Percentiles rank a stretch among this genome's conserved stretches.
These are phyloP conservation scores for Arthrobotrys sphaeroides DNA, from an alignment of 2,329 filamentous ascomycete genomes.

Conservation along the genomic window DNA sequence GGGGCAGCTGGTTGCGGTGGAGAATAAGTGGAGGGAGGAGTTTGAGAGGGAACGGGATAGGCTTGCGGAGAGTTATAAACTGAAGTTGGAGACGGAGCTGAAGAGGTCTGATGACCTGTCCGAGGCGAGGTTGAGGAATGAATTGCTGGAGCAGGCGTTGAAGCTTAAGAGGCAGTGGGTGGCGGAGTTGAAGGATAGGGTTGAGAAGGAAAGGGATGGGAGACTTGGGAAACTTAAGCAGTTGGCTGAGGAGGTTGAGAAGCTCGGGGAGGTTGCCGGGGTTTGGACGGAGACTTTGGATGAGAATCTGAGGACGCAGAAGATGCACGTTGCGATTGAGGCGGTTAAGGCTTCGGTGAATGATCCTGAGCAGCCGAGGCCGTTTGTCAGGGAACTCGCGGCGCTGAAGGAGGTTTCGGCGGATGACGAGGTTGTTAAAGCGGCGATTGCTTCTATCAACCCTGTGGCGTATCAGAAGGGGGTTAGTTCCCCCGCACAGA, in stretches of 20 bases:
- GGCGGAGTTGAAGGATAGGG: constrained; percentile 77
- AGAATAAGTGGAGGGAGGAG: constrained; percentile 83
- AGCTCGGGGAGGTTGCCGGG: constrained; percentile 85
- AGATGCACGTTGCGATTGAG: constrained; percentile 94
- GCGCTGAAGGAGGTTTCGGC: constrained; percentile 91
- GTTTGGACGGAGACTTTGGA: constrained; percentile 94
- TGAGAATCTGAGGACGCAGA: constrained; percentile 89
- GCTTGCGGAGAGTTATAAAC: constrained; percentile 79
- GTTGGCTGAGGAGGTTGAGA: constrained; percentile 78
- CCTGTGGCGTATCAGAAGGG: constrained; percentile 92
- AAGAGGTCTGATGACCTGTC: constrained; percentile 81
- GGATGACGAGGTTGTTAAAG: constrained; percentile 85
- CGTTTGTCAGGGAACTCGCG: constrained; percentile 91
- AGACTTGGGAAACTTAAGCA: constrained; percentile 86
- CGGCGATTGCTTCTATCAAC: constrained; percentile 96
- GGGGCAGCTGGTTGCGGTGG: constrained; percentile 80
- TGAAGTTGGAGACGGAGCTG: constrained; percentile 79
- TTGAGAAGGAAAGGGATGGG: constrained; percentile 87
- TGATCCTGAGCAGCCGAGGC: constrained; percentile 76
- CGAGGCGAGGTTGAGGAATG: constrained; percentile 83
- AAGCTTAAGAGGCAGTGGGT: constrained; percentile 86
- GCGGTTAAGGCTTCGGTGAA: constrained; percentile 86
- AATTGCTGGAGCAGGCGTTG: constrained; percentile 88
- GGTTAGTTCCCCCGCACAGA: constrained; percentile 80
- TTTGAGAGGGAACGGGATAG: constrained; percentile 87